Evolutionary conservation across 345 rosid species (phyloP), one percentile per base, ranked within the genome.

Genomic region (Citrus maxima): DNA sequence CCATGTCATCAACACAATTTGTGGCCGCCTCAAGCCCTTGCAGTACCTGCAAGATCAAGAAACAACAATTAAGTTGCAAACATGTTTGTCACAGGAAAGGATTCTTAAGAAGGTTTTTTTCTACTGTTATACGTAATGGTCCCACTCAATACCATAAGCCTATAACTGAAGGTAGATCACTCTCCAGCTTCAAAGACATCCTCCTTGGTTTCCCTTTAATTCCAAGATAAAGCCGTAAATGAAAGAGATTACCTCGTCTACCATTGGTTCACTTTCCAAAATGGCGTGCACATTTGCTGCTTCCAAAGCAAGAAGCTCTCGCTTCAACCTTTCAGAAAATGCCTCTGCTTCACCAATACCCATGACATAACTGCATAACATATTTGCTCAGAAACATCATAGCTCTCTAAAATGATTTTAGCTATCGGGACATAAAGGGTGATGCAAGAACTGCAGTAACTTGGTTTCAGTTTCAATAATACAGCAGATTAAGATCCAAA

Each of bases 221-320:
- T 27, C 30, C 77, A 72, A 24, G 7, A 7, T 16, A 51, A 6
- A 30, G 3, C 59, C 22, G 42, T 51, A 75, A 8, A 81, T 34
- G n/a, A 13, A 78, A 59, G 82, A 40, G 55, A 84, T 61, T 79
- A 96, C 98, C 92, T 93, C 95, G 27, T 94, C 98, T 81, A 96
- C 87, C 83, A 96, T 77, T 32, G 98, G 98, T 87, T 91, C 98
- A 85, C 90, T 96, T 89, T 96, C 99, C 90, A 96, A 83, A 83
- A 93, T 93, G 82, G 98, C 99, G 89, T 96, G 99, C 80, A 96
- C 98, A 76, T 96, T 96, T 78, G 99, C 99, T 21, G 99, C 99
- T 89, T 96, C 99, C 77, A 96, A 87, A 32, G 99, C 99, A 77
- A 86, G 98, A 86, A 95, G 96, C 87, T 96, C 98, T 75, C 99